Base-by-base conservation (phyloP, 2,329 filamentous ascomycete species). In the Penicillium palitans region DNA sequence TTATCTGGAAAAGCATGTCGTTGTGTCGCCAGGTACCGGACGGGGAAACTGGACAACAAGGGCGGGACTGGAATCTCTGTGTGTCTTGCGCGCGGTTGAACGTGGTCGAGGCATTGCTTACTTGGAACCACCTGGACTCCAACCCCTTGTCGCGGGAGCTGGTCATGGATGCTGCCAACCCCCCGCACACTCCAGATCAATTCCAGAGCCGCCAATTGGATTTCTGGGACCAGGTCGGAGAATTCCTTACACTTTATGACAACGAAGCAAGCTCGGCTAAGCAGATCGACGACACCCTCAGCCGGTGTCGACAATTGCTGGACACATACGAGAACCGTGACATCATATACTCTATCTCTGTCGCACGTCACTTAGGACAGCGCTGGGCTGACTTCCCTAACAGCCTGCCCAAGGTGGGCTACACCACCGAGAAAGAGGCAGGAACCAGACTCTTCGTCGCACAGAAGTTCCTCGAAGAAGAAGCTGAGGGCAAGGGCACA, bases 291-390 rank as follows among this genome's bases (percentile, higher is more conserved):
- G 83, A 86, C 27, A 83, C 85, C 1, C 78, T 96, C 31, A 75
- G 75, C 5, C 82, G 82, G 52, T 84, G 91, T 73, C 87, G 91
- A 33, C 83, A 83, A 56, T 81, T 93, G 24, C 81, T 96, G 13
- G 89, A 91, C 65, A 89, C 89, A 48, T 84, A 88, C 25, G 93
- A 97, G 76, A 95, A 93, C 68, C 87, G 93, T 53, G 92, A 97
- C 72, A 88, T 96, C 19, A 84, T 97, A 57, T 96, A 96, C 76
- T 95, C 90, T 0, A 88, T 96, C 64, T 90, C 90, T 9, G 85
- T 96, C 55, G 87, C 90, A 17, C 87, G 91, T 27, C 86, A 93
- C 61, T 81, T 92, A 50, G 87, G 89, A 46, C 86, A 87, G 33
- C 84, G 86, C 46, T 86, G 83, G 68, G 83, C 83, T 15, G 79